Percentiles rank a stretch among this genome's conserved stretches.
These are phyloP conservation scores for Plantago coronopus DNA, from an alignment of 305 asterid genomes.

Conservation along the genomic window DNA sequence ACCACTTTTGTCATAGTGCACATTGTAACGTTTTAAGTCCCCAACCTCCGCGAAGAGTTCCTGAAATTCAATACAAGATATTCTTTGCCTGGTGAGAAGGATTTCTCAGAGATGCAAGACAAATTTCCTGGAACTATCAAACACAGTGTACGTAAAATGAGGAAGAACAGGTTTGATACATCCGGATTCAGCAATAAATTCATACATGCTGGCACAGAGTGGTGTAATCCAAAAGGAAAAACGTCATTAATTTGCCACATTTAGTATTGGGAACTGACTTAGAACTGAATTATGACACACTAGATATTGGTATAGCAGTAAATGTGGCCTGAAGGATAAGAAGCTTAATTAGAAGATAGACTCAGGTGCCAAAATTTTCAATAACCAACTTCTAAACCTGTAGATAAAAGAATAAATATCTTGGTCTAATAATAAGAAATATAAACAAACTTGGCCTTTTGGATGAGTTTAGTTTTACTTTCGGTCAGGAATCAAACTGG, in stretches of 20 bases:
- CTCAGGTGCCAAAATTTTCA: too few species aligned
- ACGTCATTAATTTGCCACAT: neutral
- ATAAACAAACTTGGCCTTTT: too few species aligned
- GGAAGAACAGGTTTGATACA: neutral
- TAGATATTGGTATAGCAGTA: too few species aligned
- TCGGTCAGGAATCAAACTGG: too few species aligned
- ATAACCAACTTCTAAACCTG: too few species aligned
- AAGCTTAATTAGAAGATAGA: too few species aligned
- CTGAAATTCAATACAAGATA: conserved; percentile 25
- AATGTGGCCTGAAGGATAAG: neutral
- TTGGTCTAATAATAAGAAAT: too few species aligned
- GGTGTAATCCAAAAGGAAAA: neutral
- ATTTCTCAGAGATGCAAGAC: neutral
- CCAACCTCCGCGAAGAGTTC: conserved; percentile 60
- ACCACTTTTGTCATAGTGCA: conserved; percentile 61
- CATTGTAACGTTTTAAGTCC: conserved; percentile 41
- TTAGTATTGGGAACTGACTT: too few species aligned
- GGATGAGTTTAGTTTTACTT: too few species aligned
- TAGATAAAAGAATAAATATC: too few species aligned
- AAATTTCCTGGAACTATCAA: neutral
- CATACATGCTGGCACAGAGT: neutral
- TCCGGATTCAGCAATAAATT: neutral
- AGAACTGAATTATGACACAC: too few species aligned
- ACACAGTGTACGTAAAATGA: neutral
- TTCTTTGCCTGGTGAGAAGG: conserved; percentile 10